Evolutionary conservation across 2,329 filamentous ascomycete genomes (phyloP).

Genomic region (Dothiorella sarmentorum): DNA sequence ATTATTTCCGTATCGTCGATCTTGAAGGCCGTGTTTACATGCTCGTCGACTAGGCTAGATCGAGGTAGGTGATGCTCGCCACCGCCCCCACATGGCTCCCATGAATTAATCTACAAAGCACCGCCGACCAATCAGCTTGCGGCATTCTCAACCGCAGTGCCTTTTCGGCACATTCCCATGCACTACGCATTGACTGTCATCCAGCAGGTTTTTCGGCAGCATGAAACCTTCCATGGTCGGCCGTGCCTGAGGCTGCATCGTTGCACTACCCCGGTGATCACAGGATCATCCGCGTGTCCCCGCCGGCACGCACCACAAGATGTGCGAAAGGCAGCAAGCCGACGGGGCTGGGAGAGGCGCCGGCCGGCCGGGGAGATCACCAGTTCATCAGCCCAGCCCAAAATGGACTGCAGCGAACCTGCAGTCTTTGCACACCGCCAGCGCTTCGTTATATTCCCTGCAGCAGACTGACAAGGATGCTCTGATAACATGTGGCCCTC

Average conservation of each 20-base stretch:
- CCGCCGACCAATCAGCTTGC: background rate
- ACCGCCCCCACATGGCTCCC: slow-evolving; percentile 1
- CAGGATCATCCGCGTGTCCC: slow-evolving; percentile 8
- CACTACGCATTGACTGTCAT: background rate
- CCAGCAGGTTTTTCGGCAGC: background rate
- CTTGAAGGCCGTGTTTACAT: background rate
- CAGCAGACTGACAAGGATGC: background rate
- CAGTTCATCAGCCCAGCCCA: background rate
- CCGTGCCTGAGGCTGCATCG: background rate
- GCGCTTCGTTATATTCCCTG: background rate
- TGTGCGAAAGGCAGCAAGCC: background rate
- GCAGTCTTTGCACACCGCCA: slow-evolving; percentile 8
- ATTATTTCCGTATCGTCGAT: background rate
- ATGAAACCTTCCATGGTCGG: background rate
- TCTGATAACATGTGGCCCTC: too few relatives aligned
- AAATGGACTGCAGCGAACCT: background rate
- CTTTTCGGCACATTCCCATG: background rate
- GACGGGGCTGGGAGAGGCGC: slow-evolving; percentile 5
- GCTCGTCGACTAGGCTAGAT: background rate
- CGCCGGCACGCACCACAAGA: background rate
- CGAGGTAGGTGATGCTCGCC: slow-evolving; percentile 11
- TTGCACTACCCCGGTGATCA: background rate
- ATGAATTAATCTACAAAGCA: background rate
- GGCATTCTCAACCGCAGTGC: background rate
- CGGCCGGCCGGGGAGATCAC: slow-evolving; percentile 6